phyloP scores from a whole-genome alignment of 805 yeast species.

The Candida xiaguanensis region DNA sequence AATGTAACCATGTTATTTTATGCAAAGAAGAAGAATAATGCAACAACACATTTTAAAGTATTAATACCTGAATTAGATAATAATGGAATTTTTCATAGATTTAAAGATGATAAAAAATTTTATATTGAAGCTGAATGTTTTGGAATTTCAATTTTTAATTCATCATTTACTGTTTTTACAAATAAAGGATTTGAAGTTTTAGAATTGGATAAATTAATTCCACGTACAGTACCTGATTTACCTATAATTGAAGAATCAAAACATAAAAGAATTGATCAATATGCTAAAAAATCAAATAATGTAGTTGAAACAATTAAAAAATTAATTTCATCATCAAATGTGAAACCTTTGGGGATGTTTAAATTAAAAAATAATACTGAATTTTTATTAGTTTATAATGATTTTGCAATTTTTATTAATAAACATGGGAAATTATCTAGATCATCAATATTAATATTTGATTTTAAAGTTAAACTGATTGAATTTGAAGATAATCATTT shows the following conservation, averaged over 20 bases:
- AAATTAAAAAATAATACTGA: conserved; percentile 51
- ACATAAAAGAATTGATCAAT: conserved; percentile 27
- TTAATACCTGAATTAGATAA: conserved; percentile 56
- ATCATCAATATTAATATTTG: conserved; percentile 40
- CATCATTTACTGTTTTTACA: conserved; percentile 64
- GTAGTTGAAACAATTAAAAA: conserved; percentile 37
- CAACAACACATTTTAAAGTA: conserved; percentile 51
- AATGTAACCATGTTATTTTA: conserved; percentile 55
- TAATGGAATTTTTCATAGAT: conserved; percentile 40
- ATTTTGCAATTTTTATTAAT: conserved; percentile 65
- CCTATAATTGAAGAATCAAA: conserved; percentile 17
- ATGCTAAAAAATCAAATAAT: conserved; percentile 15
- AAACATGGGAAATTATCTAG: conserved; percentile 52
- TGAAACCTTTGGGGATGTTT: conserved; percentile 61
- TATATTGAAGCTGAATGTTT: conserved; percentile 53
- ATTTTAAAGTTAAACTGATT: conserved; percentile 34
- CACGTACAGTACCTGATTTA: conserved; percentile 56
- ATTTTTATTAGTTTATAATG: conserved; percentile 63
- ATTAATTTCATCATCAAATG: conserved; percentile 32
- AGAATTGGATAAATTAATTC: conserved; percentile 54
- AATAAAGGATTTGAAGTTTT: conserved; percentile 64
- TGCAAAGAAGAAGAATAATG: conserved; percentile 50
- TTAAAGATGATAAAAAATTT: conserved; percentile 41
- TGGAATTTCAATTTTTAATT: conserved; percentile 61
- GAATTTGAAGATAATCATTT: conserved; percentile 32